Base-by-base conservation (phyloP, 192 early-diverging fungal species). In the Entophlyctis luteolus region DNA sequence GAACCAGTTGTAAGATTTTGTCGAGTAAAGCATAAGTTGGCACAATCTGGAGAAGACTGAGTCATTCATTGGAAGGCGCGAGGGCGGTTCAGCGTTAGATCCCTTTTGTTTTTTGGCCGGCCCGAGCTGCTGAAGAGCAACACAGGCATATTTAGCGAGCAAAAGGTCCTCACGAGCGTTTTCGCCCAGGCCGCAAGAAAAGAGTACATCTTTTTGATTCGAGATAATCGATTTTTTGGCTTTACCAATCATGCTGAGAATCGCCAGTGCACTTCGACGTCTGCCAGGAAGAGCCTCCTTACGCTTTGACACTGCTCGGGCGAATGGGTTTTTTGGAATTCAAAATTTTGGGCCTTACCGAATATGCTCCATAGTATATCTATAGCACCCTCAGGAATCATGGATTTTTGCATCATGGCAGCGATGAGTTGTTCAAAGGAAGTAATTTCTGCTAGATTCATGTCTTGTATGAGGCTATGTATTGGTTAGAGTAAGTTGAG, bases 231-330 rank as follows among this genome's bases (percentile, higher is more conserved):
- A 84, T 29, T 83, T 85, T 29, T 85, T 87, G 2, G 92, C 87
- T 63, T 93, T 94, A 3, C 92, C 94, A 53, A 99, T 60, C 93
- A 97, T 98, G 20, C 90, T 87, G 3, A 99, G 74, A 39, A 99
- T 86, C 46, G 95, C 91, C 25, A 99, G 89, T 0, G 95, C 92
- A 6, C 93, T 91, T 20, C 91, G 84, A 12, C 95, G 87, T 69
- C 91, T 85, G 1, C 77, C 78, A 4, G 87, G 83, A 23, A 89
- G 78, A 33, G 91, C 81, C 22, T 85, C 80, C 31, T 80, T 80
- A 58, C 75, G 54, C 49, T 73, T 75, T 3, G 79, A 77, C 12
- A 69, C 75, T 79, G 16, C 6, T 20, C 12, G 28, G n/a, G 39
- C 8, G 6, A 29, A 28, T 66, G 4, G 20, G 45, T 45, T 45